Evolutionary conservation across 106 monocot genomes (phyloP).

Genomic region (Gastrodia elata): DNA sequence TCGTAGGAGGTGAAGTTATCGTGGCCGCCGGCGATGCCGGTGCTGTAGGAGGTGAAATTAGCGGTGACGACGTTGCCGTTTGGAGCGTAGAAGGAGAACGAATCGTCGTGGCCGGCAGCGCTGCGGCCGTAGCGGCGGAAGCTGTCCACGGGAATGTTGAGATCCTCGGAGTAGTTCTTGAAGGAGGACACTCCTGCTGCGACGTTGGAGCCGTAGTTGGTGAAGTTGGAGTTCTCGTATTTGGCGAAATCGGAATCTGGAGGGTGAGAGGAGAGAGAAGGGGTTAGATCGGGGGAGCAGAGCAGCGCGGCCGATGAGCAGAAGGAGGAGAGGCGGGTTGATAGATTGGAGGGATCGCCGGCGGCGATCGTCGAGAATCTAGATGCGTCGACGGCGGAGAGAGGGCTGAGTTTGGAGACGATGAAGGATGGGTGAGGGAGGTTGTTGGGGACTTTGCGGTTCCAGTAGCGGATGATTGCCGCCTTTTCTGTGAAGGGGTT

Average conservation of each 20-base stretch:
- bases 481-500: slow-evolving; percentile 58
- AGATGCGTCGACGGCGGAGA: slow-evolving; percentile 44
- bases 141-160: slow-evolving; percentile 54
- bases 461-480: slow-evolving; percentile 69
- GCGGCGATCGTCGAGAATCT: slow-evolving; percentile 30
- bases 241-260: slow-evolving; percentile 23
- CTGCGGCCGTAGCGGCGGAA: slow-evolving; percentile 83
- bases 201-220: slow-evolving; percentile 57
- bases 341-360: slow-evolving; percentile 9
- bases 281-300: slow-evolving; percentile 2
- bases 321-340: slow-evolving; percentile 32
- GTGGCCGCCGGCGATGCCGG: slow-evolving; percentile 39
- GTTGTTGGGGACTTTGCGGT: slow-evolving; percentile 41
- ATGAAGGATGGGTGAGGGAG: slow-evolving; percentile 51
- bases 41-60: slow-evolving; percentile 81
- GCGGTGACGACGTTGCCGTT: slow-evolving; percentile 66
- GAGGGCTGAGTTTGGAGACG: slow-evolving; percentile 68
- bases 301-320: slow-evolving; percentile 33
- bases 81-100: slow-evolving; percentile 45
- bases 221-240: slow-evolving; percentile 53
- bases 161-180: slow-evolving; percentile 51
- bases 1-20: slow-evolving; percentile 53
- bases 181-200: slow-evolving; percentile 39
- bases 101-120: slow-evolving; percentile 28
- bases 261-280: slow-evolving; percentile 7